Evolutionary conservation across 2,329 filamentous ascomycete genomes (phyloP), one percentile per base, ranked within the genome.

Genomic region (Escovopsis weberi): DNA sequence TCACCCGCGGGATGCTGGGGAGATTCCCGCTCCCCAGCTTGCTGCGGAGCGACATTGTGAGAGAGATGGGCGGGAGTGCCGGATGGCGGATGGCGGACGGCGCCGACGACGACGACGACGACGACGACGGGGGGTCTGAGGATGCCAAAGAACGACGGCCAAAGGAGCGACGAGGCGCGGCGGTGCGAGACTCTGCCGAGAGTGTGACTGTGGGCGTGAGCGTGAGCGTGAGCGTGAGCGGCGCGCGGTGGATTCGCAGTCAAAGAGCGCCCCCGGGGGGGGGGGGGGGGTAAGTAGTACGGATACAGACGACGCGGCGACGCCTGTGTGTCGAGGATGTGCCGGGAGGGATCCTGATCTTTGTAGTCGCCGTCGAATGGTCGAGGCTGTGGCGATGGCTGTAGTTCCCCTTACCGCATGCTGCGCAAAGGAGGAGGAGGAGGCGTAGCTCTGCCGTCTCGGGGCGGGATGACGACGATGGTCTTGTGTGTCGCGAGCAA

Each of bases 1-100:
- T 93, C 52, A 95, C 84, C 56, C 86, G 81, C 55, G 87, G 87
- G 44, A 82, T 91, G 44, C 74, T 74, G 44, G 88, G 87, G 45
- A 91, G n/a, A n/a, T n/a, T 68, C 51, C 69, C 66, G 49, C 23
- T 40, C 30, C 39, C 35, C 12, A 60, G 61, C 47, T 74, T 67
- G 41, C 63, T 60, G 45, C 65, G 68, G 46, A 67, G 57, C 43
- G 74, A 69, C 66, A 80, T 76, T 55, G 59, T 55, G 59, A 63
- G 65, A 8, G 65, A 61, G 47, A 82, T 82, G 34, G 74, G 72
- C 38, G 78, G 78, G 2, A 84, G 70, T 35, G 68, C 65, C 45
- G 78, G 67, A 39, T 64, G 62, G 51, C 63, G 61, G 53, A 81
- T 65, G 52, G 23, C 23, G 23, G 23, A 23, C 23, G 23, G 70